These are phyloP conservation scores for Pseudogymnoascus sp. DNA, from an alignment of 2,329 filamentous ascomycete species.

Conservation along the genomic window DNA sequence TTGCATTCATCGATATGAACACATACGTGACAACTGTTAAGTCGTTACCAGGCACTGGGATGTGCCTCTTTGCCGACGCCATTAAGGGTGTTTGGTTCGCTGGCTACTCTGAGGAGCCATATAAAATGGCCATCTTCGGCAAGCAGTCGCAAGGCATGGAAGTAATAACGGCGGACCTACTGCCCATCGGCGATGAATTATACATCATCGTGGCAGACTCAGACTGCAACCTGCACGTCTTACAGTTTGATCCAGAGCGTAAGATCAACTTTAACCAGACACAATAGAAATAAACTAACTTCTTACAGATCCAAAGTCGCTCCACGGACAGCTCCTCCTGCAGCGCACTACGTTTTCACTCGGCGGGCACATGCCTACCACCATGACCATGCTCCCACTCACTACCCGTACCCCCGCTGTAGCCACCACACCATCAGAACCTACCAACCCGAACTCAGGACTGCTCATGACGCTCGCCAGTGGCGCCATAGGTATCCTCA, in stretches of 20 bases:
- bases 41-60: conserved; percentile 72
- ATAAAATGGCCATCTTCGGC: conserved; percentile 87
- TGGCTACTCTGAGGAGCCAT: conserved; percentile 94
- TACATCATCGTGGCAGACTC: conserved; percentile 78
- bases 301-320: conserved; percentile 74
- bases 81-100: conserved; percentile 95
- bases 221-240: conserved; percentile 76
- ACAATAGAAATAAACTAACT: conserved; percentile 11
- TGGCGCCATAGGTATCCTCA: conserved; percentile 69
- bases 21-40: conserved; percentile 85
- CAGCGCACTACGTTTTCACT: conserved; percentile 84
- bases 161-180: conserved; percentile 74
- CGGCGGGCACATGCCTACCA: conserved; percentile 67
- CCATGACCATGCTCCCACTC: conserved; percentile 68
- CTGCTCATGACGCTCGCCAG: conserved; percentile 68
- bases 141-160: conserved; percentile 76
- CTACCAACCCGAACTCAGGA: conserved; percentile 33
- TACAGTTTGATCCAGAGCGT: conserved; percentile 95
- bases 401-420: conserved; percentile 38
- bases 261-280: conserved; percentile 32
- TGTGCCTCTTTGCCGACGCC: conserved; percentile 82
- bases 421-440: conserved; percentile 24
- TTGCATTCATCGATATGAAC: conserved; percentile 97
- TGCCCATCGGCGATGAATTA: conserved; percentile 77
- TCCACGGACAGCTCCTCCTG: conserved; percentile 80